Conservation (phyloP, 768 basidiomycete species). For the Melanogaster broomeanus region DNA sequence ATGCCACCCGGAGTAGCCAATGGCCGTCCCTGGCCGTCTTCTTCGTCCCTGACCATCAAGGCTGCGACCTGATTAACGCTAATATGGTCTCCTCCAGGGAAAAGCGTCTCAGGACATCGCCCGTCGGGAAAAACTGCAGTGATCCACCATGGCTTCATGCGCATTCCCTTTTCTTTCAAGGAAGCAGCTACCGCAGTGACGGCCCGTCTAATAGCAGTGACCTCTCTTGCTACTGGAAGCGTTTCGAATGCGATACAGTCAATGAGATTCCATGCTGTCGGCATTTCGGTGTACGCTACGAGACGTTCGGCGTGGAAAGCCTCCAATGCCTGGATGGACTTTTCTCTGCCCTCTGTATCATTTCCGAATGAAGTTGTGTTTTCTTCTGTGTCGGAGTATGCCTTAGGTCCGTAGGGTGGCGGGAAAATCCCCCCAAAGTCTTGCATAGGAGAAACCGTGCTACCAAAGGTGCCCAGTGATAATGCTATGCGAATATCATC, state of each 20-base stretch:
- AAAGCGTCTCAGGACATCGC: constrained; percentile 42
- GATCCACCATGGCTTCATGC: constrained; percentile 74
- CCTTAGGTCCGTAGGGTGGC: constrained; percentile 68
- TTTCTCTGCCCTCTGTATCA: constrained; percentile 32
- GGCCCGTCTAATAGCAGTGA: constrained; percentile 63
- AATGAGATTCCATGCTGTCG: constrained; percentile 52
- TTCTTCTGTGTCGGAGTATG: constrained; percentile 30
- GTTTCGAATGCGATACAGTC: constrained; percentile 80
- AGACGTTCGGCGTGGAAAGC: constrained; percentile 68
- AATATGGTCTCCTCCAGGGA: constrained; percentile 24
- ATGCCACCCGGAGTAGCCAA: constrained; percentile 50
- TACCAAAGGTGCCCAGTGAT: constrained; percentile 76
- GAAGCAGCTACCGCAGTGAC: constrained; percentile 41
- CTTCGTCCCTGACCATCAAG: constrained; percentile 35
- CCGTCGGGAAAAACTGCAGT: constrained; percentile 61
- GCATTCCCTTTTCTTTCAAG: constrained; percentile 18
- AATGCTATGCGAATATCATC: constrained; percentile 54
- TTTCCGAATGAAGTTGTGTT: constrained; percentile 47
- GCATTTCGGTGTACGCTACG: constrained; percentile 49
- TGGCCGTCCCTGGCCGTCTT: constrained; percentile 8
- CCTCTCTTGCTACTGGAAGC: constrained; percentile 65
- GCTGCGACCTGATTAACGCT: constrained; percentile 44
- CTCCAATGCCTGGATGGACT: constrained; percentile 52
- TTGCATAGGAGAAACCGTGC: constrained; percentile 61
- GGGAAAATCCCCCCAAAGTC: constrained; percentile 80